Evolutionary conservation across 73 alveolate species (phyloP).

Genomic region (Tetrahymena borealis): DNA sequence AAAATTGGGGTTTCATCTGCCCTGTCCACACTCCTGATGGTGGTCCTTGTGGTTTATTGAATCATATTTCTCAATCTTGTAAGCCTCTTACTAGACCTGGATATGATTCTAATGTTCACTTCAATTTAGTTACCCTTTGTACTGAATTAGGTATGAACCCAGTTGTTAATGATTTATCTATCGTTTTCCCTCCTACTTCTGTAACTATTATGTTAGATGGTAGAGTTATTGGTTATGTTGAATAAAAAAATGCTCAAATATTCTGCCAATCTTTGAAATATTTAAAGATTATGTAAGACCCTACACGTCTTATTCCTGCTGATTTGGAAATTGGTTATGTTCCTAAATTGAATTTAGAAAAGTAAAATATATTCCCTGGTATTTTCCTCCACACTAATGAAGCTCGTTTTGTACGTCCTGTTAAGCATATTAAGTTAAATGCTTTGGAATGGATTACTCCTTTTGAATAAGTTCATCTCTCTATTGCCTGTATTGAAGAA

Average conservation of each 20-base stretch:
- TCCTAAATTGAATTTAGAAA: constrained; percentile 13
- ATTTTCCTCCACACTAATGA: constrained; percentile 84
- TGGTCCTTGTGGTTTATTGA: constrained; percentile 97
- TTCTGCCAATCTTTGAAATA: constrained; percentile 46
- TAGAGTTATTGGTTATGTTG: constrained; percentile 83
- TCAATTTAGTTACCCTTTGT: constrained; percentile 42
- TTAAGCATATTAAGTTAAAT: constrained; percentile 72
- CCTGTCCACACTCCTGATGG: constrained; percentile 99
- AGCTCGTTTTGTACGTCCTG: constrained; percentile 97
- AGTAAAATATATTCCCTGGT: constrained; percentile 91
- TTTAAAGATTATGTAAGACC: constrained; percentile 49
- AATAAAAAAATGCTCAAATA: constrained; percentile 29
- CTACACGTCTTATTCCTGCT: constrained; percentile 59
- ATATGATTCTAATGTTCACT: constrained; percentile 58
- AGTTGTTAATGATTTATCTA: constrained; percentile 61
- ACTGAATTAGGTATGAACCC: constrained; percentile 73
- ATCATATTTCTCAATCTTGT: constrained; percentile 88
- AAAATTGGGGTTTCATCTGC: constrained; percentile 99
- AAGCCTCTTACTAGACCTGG: constrained; percentile 68
- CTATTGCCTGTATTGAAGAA: constrained; percentile 92
- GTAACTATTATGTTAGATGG: constrained; percentile 92
- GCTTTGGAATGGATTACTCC: constrained; percentile 98
- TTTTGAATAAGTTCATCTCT: constrained; percentile 91
- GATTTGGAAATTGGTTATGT: constrained; percentile 80
- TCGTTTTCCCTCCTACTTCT: constrained; percentile 41